Evolutionary conservation across 805 yeast genomes (phyloP), one percentile per base, ranked within the genome.

Genomic region (Metschnikowia proteae): DNA sequence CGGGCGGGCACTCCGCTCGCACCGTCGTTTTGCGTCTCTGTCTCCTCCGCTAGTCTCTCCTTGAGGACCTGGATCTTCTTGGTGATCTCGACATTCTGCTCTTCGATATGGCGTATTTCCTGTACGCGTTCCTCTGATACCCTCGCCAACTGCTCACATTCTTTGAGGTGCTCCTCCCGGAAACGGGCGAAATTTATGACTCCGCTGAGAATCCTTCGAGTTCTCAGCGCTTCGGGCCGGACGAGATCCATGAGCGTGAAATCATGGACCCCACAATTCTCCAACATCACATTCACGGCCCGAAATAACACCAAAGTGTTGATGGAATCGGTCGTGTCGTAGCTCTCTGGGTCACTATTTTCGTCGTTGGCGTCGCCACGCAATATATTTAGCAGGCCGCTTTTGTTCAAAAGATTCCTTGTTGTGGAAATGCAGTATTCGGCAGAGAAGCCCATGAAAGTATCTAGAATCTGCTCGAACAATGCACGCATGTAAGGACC

Each of bases 151-250:
- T 78, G 79, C 52, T 83, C 88, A 59, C 86, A 83, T 55, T 85
- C 90, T 25, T 73, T 75, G 62, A 83, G 78, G 50, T 86, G 82
- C 54, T 83, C 88, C 57, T 88, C 95, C 55, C 96, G 76, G 60
- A 86, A 89, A 48, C 92, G 70, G 1, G 95, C 95, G 72, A 81
- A 90, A 62, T 90, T 90, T 23, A 89, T 86, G 43, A 89, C 82
- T 0, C 94, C 94, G 61, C 96, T 88, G 27, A 89, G 65, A 22
- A 88, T 73, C 41, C 92, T 70, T 52, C 82, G 70, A 1, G 81
- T 73, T 49, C 96, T 71, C 34, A 63, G 66, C 0, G 86, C 71
- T n/a, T 89, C 96, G 0, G 97, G 97, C 55, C 81, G 82, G 50
- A 80, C 73, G 29, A 90, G 70, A 67, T 90, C 97, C 68, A 79